Conservation (phyloP, 257 asterid genomes). For the Echium plantagineum region DNA sequence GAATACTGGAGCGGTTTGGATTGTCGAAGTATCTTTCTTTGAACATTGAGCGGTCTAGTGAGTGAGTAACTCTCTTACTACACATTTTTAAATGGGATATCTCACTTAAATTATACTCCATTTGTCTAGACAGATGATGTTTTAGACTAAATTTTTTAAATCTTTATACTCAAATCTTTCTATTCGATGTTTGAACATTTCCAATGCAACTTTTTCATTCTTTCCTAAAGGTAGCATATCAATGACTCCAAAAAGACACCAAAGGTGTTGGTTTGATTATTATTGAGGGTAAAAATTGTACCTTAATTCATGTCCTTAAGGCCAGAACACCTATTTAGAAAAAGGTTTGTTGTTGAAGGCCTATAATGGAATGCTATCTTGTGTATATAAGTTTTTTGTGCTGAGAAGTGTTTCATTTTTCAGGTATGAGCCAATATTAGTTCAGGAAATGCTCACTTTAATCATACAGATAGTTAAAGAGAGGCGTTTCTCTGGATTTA, state of each 20-base stretch:
- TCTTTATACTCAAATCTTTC: no score
- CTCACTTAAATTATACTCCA: neutral
- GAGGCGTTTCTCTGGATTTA: conserved; percentile 80
- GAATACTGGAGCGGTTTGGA: conserved; percentile 92
- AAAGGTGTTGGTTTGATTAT: no score
- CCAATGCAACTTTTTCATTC: no score
- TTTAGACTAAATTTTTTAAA: no score
- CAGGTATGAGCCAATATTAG: conserved; percentile 78
- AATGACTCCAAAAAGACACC: no score
- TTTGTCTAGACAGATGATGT: no score
- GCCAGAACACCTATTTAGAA: no score
- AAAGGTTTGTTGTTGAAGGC: neutral
- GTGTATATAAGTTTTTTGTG: neutral
- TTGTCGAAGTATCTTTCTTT: conserved; percentile 55
- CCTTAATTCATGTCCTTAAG: no score
- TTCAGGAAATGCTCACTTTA: conserved; percentile 82
- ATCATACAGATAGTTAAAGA: conserved; percentile 85
- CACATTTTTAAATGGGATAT: neutral
- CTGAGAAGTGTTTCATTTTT: conserved; percentile 10
- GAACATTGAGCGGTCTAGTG: conserved; percentile 74
- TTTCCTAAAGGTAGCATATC: no score
- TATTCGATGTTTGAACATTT: no score
- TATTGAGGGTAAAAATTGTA: no score
- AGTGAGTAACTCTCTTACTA: conserved; percentile 52
- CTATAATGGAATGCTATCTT: neutral